These are phyloP conservation scores for Debaryomyces robertsiae DNA, from an alignment of 1,139 yeast genomes.

Conservation along the genomic window DNA sequence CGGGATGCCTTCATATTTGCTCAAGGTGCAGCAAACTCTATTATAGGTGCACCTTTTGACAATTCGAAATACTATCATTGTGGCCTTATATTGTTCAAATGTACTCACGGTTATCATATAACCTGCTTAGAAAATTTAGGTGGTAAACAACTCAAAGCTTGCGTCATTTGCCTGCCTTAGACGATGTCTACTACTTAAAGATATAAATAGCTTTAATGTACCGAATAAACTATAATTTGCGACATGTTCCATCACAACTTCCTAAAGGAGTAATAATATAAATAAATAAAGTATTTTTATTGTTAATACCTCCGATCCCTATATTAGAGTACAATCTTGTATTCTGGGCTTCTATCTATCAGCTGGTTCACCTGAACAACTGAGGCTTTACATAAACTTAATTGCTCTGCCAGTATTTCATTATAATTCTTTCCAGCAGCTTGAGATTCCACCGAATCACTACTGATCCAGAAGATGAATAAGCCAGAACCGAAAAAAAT, in stretches of 20 bases:
- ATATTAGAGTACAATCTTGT: background rate
- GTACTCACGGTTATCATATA: constrained; percentile 68
- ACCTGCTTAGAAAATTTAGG: constrained; percentile 49
- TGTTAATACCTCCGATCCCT: background rate
- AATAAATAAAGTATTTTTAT: constrained; percentile 8
- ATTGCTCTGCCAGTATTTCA: too few relatives aligned
- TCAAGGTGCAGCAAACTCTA: constrained; percentile 6
- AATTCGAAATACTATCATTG: constrained; percentile 17
- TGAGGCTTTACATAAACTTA: too few relatives aligned
- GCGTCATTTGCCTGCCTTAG: constrained; percentile 16
- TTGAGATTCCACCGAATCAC: too few relatives aligned
- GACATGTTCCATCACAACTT: constrained; percentile 1
- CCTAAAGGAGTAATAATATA: constrained; percentile 9
- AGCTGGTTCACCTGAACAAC: too few relatives aligned
- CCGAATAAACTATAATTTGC: constrained; percentile 2
- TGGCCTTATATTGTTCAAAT: constrained; percentile 37
- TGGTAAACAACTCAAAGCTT: constrained; percentile 14
- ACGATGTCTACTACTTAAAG: background rate
- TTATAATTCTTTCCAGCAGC: too few relatives aligned
- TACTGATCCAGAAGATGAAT: constrained; percentile 2
- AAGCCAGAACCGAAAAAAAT: background rate
- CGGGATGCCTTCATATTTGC: constrained; percentile 15
- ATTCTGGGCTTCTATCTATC: background rate
- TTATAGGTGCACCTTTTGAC: constrained; percentile 11
- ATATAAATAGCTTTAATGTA: constrained; percentile 1